Base-by-base conservation (phyloP, 2,329 filamentous ascomycete genomes). In the Colletotrichum sp. region DNA sequence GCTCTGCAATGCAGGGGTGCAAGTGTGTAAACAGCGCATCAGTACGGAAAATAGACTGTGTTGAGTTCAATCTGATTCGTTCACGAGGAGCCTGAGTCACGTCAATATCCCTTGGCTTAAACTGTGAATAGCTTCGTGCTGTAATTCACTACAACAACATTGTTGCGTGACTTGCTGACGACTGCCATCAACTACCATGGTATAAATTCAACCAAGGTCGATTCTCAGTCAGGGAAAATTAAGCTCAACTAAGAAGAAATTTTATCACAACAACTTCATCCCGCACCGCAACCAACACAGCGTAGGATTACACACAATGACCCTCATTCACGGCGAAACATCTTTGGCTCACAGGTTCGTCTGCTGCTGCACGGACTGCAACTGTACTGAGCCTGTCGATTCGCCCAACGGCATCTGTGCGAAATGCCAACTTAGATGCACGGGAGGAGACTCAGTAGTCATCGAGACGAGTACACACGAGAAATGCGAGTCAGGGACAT, bases 351-450 rank as follows among this genome's bases (percentile, higher is more conserved):
- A 34, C 2, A 39, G 24, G 28, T 70, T 61, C 13, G 13, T 48
- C 18, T 70, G 57, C 26, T 34, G 61, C 26, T 70, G 68, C n/a
- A 63, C 57, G 2, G 68, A 70, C 26, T 63, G 68, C 26, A 28
- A 24, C 12, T 70, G 68, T 18, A 7, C 4, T 12, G 18, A 34
- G 13, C 26, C 10, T 9, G 68, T 70, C 34, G 24, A 52, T 2
- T 10, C 24, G 16, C 55, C 68, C 2, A 52, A 26, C 10, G 18
- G 32, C 3, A 63, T 70, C 12, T 70, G 68, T 24, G 57, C 6
- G 14, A 32, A 21, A 2, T 70, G 68, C 14, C 34, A 52, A 7
- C 43, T 52, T 2, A 52, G 10, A 24, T 52, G n/a, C 43, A 21
- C 43, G n/a, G 43, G 43, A 13, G 43, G 43, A 52, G 43, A 52